Evolutionary conservation across 2,329 filamentous ascomycete genomes (phyloP).

Genomic region (Acephala macrosclerotiorum): DNA sequence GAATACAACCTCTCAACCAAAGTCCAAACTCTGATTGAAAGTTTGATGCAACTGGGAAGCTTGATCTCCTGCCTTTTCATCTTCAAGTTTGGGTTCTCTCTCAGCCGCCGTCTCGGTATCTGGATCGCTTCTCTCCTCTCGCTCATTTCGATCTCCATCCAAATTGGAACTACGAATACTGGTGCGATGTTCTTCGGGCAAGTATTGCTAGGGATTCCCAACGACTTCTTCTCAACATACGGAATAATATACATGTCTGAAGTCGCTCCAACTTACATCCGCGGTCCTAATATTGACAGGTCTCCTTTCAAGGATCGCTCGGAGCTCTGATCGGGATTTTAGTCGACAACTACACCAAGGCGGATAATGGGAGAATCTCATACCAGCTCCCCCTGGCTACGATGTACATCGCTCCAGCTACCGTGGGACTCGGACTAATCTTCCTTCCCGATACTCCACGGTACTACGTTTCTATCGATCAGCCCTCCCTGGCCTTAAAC

Average conservation of each 20-base stretch:
- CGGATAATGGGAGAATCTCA: not conserved
- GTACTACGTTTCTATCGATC: not conserved
- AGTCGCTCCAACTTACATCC: constrained; percentile 19
- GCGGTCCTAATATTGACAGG: not conserved
- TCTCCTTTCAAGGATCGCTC: constrained; percentile 15
- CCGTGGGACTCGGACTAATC: not conserved
- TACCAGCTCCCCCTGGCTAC: constrained; percentile 22
- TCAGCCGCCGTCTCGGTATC: not conserved
- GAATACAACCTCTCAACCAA: constrained; percentile 18
- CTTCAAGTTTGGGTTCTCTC: not conserved
- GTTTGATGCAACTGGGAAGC: constrained; percentile 19
- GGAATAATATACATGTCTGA: constrained; percentile 19
- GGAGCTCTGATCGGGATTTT: constrained; percentile 22
- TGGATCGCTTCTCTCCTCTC: not conserved
- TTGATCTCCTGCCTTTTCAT: constrained; percentile 4
- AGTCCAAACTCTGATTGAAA: constrained; percentile 20
- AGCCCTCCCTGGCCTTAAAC: not conserved
- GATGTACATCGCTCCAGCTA: constrained; percentile 15
- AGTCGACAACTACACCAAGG: constrained; percentile 22
- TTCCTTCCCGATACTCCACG: not conserved
- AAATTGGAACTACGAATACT: constrained; percentile 3
- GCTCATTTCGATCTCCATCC: not conserved
- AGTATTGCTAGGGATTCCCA: constrained; percentile 19
- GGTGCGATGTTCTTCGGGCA: constrained; percentile 15
- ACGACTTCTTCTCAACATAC: constrained; percentile 17